Conservation (phyloP, 2,329 filamentous ascomycete species). For the Aspergillus sp. region DNA sequence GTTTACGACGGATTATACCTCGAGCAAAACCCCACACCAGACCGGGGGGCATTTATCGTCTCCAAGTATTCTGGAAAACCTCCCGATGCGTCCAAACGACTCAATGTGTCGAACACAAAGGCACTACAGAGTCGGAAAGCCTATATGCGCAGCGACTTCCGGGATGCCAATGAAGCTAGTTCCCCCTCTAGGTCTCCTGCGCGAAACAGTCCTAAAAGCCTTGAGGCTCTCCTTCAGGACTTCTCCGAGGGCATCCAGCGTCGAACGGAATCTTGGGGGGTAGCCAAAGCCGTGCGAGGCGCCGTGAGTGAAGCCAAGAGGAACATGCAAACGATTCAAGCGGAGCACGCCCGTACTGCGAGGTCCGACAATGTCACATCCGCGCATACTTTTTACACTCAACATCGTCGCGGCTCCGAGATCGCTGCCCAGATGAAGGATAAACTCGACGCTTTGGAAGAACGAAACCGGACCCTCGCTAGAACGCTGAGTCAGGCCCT, state of each 20-base stretch:
- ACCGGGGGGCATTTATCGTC: slow-evolving; percentile 44
- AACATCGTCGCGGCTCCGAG: slow-evolving; percentile 12
- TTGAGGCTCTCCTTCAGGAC: slow-evolving; percentile 48
- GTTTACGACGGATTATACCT: slow-evolving; percentile 74
- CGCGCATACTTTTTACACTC: slow-evolving; percentile 13
- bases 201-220: slow-evolving; percentile 37
- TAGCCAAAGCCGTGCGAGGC: slow-evolving; percentile 48
- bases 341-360: slow-evolving; percentile 30
- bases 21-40: slow-evolving; percentile 42
- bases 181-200: slow-evolving; percentile 38
- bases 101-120: slow-evolving; percentile 19
- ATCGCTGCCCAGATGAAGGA: slow-evolving; percentile 26
- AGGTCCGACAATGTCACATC: slow-evolving; percentile 13
- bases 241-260: slow-evolving; percentile 48
- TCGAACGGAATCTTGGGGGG: slow-evolving; percentile 48
- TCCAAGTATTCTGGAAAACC: slow-evolving; percentile 46
- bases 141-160: slow-evolving; percentile 28
- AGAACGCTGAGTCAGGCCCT: slow-evolving; percentile 41
- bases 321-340: slow-evolving; percentile 47
- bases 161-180: slow-evolving; percentile 24
- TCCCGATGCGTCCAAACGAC: slow-evolving; percentile 32
- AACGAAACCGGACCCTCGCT: slow-evolving; percentile 41
- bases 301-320: slow-evolving; percentile 46
- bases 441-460: slow-evolving; percentile 35
- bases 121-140: slow-evolving; percentile 16